Conservation (phyloP, 768 basidiomycete species). For the Pholiota molesta region DNA sequence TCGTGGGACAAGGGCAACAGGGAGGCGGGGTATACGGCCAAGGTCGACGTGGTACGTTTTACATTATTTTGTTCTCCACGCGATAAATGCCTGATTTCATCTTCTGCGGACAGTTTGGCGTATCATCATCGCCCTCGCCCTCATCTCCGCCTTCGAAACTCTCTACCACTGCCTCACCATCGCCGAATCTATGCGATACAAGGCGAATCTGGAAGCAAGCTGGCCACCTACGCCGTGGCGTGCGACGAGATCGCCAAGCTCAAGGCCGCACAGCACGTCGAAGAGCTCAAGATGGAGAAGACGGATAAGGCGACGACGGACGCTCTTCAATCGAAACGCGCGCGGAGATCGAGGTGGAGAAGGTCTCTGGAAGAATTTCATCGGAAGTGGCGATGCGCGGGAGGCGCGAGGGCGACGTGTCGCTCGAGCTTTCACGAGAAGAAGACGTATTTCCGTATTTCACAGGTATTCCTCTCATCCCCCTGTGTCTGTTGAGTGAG, state of each 20-base stretch:
- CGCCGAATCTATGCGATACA: conserved; percentile 64
- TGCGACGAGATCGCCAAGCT: conserved; percentile 31
- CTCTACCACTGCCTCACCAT: conserved; percentile 78
- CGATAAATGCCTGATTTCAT: neutral
- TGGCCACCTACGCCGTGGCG: conserved; percentile 20
- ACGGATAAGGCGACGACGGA: neutral
- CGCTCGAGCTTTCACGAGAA: neutral
- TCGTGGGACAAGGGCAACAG: too few relatives aligned
- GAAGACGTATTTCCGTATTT: too few relatives aligned
- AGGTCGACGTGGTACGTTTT: conserved; percentile 52
- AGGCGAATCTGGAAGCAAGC: conserved; percentile 31
- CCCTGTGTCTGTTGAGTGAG: too few relatives aligned
- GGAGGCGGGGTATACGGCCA: conserved; percentile 58
- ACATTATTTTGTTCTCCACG: neutral
- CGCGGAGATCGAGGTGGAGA: conserved; percentile 5
- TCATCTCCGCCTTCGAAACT: conserved; percentile 73
- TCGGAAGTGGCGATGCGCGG: too few relatives aligned
- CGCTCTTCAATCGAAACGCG: too few relatives aligned
- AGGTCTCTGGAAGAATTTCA: too few relatives aligned
- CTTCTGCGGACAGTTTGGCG: conserved; percentile 56
- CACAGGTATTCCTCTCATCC: too few relatives aligned
- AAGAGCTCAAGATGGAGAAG: too few relatives aligned
- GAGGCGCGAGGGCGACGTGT: neutral
- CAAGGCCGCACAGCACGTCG: conserved; percentile 23
- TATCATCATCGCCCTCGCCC: conserved; percentile 68